Evolutionary conservation across 768 basidiomycete genomes (phyloP), one percentile per base, ranked within the genome.

Genomic region (Tephrocybe rancida): DNA sequence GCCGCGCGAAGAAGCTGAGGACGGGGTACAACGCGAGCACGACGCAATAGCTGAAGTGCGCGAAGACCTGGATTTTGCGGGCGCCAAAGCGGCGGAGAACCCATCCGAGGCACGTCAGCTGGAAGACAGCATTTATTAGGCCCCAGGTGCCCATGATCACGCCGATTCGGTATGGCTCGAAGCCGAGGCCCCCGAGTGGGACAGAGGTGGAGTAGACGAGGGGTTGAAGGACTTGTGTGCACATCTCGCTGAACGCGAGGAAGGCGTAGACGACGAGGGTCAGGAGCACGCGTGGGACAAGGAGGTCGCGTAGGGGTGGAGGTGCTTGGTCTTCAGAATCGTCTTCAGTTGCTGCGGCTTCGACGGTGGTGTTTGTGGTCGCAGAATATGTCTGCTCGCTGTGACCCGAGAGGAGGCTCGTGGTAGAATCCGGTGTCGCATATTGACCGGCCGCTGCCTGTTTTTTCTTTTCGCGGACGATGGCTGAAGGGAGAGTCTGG

Each of bases 91-190:
- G 70, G 41, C 81, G 70, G 37, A 87, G 76, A 18, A 82, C 42
- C 21, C 69, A 65, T 3, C 81, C 80, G 56, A 87, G 79, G 61
- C 79, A 72, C 50, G 77, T 67, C 16, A 82, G 60, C 61, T 87
- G 85, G 57, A 84, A 66, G 29, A 79, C 9, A 4, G 84, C 80
- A 52, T 83, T 87, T 46, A 76, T 52, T 22, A 84, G 58, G 0
- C 85, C 85, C 54, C 72, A 78, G 4, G 65, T 52, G n/a, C 79
- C 75, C 55, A 86, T 76, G 50, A 85, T 80, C 25, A 72, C 67
- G 6, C 89, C 89, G 32, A 91, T 91, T 5, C 67, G 61, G 37
- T 79, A 77, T 0, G 90, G 85, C 21, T 76, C 69, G 35, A 91
- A 71, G 4, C 87, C 87, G 4, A 90, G 78, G 1, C 89, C 88